These are phyloP conservation scores for Selenicereus undatus DNA, from an alignment of 148 eudicot species.

Conservation along the genomic window DNA sequence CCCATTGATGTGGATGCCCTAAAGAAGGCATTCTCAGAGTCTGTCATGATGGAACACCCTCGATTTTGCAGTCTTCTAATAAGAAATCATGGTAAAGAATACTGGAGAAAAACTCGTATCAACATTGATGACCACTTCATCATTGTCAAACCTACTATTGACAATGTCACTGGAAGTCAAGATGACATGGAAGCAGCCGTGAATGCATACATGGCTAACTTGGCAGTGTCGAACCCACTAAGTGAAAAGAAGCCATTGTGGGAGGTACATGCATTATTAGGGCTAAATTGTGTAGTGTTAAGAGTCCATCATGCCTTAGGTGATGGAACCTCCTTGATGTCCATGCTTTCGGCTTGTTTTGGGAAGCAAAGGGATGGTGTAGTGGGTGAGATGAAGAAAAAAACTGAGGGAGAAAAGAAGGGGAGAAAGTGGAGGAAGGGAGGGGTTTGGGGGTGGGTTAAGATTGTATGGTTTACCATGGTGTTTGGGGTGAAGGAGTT, in stretches of 20 bases:
- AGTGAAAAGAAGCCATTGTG: conserved; percentile 61
- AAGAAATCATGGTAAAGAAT: conserved; percentile 37
- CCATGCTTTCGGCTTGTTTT: conserved; percentile 44
- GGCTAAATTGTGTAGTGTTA: conserved; percentile 41
- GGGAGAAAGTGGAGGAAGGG: neutral
- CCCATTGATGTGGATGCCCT: conserved; percentile 39
- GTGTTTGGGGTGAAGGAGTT: conserved; percentile 35
- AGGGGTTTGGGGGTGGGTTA: conserved; percentile 25
- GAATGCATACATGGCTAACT: conserved; percentile 50
- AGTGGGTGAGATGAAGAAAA: neutral
- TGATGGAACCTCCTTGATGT: conserved; percentile 71
- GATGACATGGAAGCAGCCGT: conserved; percentile 27
- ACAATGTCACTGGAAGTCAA: too few relatives aligned
- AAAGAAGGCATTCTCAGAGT: conserved; percentile 22
- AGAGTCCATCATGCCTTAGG: conserved; percentile 77
- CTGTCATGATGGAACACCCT: conserved; percentile 51
- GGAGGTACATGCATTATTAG: conserved; percentile 58
- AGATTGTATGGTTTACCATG: conserved; percentile 38
- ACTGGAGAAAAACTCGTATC: conserved; percentile 48
- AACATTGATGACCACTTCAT: conserved; percentile 36
- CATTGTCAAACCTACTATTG: conserved; percentile 4
- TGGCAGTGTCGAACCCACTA: conserved; percentile 56
- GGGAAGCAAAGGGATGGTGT: neutral
- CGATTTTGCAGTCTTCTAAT: conserved; percentile 59
- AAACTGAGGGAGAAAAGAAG: neutral